Base-by-base conservation (phyloP, 495 filamentous ascomycete species). In the Trypethelium eluteriae region DNA sequence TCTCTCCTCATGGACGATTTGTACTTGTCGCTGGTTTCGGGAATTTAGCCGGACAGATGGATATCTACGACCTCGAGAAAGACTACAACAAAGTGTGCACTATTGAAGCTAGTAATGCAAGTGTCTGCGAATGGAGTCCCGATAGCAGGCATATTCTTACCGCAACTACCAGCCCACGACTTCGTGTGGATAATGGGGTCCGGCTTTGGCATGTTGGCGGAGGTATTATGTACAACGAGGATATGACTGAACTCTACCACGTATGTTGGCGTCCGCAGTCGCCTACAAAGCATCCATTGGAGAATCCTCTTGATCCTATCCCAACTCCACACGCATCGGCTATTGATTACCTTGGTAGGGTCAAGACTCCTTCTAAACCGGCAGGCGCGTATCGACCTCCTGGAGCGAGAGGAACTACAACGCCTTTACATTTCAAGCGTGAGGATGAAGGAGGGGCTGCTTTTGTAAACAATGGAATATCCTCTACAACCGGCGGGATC, bases 391-490 rank as follows among this genome's bases (percentile, higher is more conserved):
- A 98, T 75, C 88, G 94, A 44, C 94, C 94, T 41, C 94, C 94
- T n/a, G 95, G 95, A 63, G 94, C 94, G 36, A 89, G 94, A 71
- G 94, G 94, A 61, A 85, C 87, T 71, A 80, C 85, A 47, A 97
- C 94, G 0, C 94, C 94, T 9, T 79, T 98, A 67, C 90, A 93
- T 66, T 98, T 98, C 83, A 96, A 95, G 80, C 91, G 94, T 49
- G 94, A 98, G 77, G 94, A 98, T 67, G 90, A 98, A 78, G 94
- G 94, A 59, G 95, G 94, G 53, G 89, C 92, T 0, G 93, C 93
- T 35, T 94, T 91, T 73, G 80, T 89, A 64, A 88, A 86, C 74
- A 93, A 96, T 67, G 92, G 92, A 47, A 82, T 82, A 39, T 81
- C 88, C 0, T 85, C 85, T 34, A 75, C 69, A 12, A 80, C 83